A percentile compares a stretch with the other conserved stretches of the same genome.
Conservation (phyloP, 768 basidiomycete genomes). For the Tulasnella sp. region DNA sequence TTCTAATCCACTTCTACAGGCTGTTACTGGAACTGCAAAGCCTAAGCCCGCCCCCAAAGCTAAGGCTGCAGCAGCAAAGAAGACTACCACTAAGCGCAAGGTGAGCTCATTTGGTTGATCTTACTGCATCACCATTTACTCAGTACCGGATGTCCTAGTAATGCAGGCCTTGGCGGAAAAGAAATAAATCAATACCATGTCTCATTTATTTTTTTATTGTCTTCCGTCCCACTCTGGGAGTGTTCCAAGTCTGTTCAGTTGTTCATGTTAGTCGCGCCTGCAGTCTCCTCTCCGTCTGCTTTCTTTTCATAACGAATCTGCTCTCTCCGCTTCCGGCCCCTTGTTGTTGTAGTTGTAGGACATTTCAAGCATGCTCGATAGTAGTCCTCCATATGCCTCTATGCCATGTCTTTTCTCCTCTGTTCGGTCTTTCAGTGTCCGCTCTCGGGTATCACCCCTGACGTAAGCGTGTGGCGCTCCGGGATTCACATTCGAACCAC, state of each 20-base stretch:
- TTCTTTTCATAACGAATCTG: neutral
- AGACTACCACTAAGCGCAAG: slow-evolving; percentile 24
- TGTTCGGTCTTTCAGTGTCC: neutral
- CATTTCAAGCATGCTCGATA: slow-evolving; percentile 14
- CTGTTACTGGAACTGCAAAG: slow-evolving; percentile 29
- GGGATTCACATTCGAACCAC: slow-evolving; percentile 18
- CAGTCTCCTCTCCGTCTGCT: neutral
- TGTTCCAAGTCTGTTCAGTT: neutral
- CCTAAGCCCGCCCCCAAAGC: slow-evolving; percentile 28
- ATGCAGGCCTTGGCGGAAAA: neutral
- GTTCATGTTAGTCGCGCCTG: neutral
- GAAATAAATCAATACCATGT: slow-evolving; percentile 20
- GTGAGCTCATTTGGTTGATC: slow-evolving; percentile 8
- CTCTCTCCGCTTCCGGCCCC: slow-evolving; percentile 17
- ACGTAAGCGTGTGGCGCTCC: slow-evolving; percentile 21
- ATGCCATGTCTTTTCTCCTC: slow-evolving; percentile 10
- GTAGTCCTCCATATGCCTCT: neutral
- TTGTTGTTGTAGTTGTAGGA: slow-evolving; percentile 29
- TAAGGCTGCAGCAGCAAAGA: slow-evolving; percentile 32
- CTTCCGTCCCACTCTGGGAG: slow-evolving; percentile 18
- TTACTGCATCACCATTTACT: neutral
- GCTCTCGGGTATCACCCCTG: neutral
- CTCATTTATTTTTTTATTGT: slow-evolving; percentile 17
- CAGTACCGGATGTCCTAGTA: neutral
- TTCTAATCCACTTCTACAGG: neutral